phyloP scores from a whole-genome alignment of 169 alveolate genomes.

The Condylostoma magnum region DNA sequence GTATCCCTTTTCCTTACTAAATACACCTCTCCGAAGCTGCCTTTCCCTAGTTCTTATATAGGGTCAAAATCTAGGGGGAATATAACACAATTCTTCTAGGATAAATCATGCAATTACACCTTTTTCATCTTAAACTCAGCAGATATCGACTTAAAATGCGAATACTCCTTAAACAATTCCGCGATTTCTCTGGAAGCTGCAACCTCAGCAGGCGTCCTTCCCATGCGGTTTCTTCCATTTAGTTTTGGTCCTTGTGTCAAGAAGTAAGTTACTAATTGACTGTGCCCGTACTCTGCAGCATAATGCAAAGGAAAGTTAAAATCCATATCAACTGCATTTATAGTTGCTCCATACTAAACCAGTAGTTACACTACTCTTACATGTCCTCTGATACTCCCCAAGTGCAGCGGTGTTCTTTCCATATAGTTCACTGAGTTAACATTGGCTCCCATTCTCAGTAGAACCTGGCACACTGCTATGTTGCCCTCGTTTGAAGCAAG shows the following conservation, averaged over 20 bases:
- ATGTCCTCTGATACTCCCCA: constrained; percentile 9
- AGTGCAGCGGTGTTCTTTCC: constrained; percentile 34
- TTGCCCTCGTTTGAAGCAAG: constrained; percentile 35
- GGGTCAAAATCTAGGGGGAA: constrained; percentile 48
- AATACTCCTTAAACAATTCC: not conserved
- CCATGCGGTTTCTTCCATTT: not conserved
- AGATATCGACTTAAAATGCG: too few species aligned
- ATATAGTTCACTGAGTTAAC: constrained; percentile 25
- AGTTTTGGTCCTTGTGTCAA: not conserved
- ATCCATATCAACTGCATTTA: not conserved
- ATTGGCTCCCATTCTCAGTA: constrained; percentile 34
- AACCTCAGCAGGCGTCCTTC: not conserved
- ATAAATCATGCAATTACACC: too few species aligned
- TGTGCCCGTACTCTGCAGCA: not conserved
- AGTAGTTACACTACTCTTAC: constrained; percentile 28
- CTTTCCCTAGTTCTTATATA: constrained; percentile 68
- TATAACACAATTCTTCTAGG: constrained; percentile 40
- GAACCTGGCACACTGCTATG: constrained; percentile 32
- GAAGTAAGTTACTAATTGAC: not conserved
- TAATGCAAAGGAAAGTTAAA: not conserved
- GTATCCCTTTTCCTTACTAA: constrained; percentile 68
- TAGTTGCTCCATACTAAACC: constrained; percentile 15
- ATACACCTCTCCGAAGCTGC: constrained; percentile 85
- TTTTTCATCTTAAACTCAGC: too few species aligned
- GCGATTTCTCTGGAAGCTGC: not conserved